Conservation (phyloP, 805 yeast species). For the Spathaspora gorwiae region DNA sequence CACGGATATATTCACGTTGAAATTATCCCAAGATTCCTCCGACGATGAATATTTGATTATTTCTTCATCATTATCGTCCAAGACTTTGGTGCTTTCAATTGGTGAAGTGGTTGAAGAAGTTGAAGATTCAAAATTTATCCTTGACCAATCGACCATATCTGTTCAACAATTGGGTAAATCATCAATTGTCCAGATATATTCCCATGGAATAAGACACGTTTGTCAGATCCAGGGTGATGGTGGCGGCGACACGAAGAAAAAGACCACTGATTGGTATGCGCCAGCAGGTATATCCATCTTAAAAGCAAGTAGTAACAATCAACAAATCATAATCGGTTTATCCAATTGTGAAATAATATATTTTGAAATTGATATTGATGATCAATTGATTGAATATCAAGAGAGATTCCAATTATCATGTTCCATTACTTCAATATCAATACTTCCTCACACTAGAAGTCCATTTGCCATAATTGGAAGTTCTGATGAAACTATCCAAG, state of each 20-base stretch:
- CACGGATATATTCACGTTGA: conserved; percentile 60
- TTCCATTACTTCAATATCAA: conserved; percentile 43
- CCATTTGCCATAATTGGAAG: conserved; percentile 67
- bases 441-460: conserved; percentile 42
- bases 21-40: conserved; percentile 36
- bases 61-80: conserved; percentile 49
- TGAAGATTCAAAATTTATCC: conserved; percentile 56
- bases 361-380: conserved; percentile 67
- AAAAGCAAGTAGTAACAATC: conserved; percentile 55
- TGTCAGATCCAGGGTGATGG: conserved; percentile 12
- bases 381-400: conserved; percentile 66
- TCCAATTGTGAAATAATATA: conserved; percentile 74
- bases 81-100: conserved; percentile 68
- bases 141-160: conserved; percentile 56
- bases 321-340: conserved; percentile 67
- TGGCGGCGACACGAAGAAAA: conserved; percentile 20
- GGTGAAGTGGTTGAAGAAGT: conserved; percentile 81
- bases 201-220: conserved; percentile 62
- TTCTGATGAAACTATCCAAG: conserved; percentile 64
- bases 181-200: conserved; percentile 69
- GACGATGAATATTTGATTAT: conserved; percentile 64
- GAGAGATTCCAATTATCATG: conserved; percentile 53
- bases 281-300: conserved; percentile 69
- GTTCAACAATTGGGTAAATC: conserved; percentile 62
- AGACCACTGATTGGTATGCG: conserved; percentile 70